Conservation (phyloP, 768 basidiomycete genomes). For the Pilatotrama ljubarskyi region DNA sequence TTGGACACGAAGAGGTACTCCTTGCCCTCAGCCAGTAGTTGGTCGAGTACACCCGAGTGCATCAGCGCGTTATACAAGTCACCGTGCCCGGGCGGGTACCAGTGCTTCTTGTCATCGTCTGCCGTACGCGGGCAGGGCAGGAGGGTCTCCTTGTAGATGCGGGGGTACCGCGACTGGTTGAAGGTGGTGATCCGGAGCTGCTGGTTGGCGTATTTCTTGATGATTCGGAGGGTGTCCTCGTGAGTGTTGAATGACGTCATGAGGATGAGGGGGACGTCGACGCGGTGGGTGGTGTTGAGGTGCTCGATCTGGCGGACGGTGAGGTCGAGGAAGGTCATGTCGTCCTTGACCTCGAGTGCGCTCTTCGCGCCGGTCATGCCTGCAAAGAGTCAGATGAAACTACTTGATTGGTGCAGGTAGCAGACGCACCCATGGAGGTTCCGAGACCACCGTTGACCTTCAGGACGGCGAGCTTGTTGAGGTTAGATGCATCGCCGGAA, state of each 20-base stretch:
- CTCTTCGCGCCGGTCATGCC: slow-evolving; percentile 88
- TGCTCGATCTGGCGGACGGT: slow-evolving; percentile 95
- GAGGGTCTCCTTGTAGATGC: slow-evolving; percentile 87
- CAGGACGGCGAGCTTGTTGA: slow-evolving; percentile 93
- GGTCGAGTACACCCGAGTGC: slow-evolving; percentile 89
- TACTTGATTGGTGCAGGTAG: background rate
- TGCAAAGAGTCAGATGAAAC: slow-evolving; percentile 28
- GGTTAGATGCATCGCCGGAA: slow-evolving; percentile 54
- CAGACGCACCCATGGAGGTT: slow-evolving; percentile 75
- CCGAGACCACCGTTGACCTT: slow-evolving; percentile 95
- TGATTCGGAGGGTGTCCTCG: slow-evolving; percentile 93
- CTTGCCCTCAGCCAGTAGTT: slow-evolving; percentile 87
- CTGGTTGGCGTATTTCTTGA: slow-evolving; percentile 96
- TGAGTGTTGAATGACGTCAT: slow-evolving; percentile 99
- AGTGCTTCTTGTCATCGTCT: slow-evolving; percentile 83
- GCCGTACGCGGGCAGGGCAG: slow-evolving; percentile 80
- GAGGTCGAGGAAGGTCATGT: slow-evolving; percentile 97
- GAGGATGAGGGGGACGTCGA: slow-evolving; percentile 95
- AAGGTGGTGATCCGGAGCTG: slow-evolving; percentile 90
- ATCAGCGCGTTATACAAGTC: slow-evolving; percentile 91
- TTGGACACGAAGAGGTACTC: slow-evolving; percentile 98
- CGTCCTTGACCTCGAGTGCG: slow-evolving; percentile 94
- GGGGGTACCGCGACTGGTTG: slow-evolving; percentile 93
- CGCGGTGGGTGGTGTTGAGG: slow-evolving; percentile 79
- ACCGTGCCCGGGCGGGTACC: slow-evolving; percentile 98